Conservation (phyloP, 2,329 filamentous ascomycete species). For the Cladosporium sp. region DNA sequence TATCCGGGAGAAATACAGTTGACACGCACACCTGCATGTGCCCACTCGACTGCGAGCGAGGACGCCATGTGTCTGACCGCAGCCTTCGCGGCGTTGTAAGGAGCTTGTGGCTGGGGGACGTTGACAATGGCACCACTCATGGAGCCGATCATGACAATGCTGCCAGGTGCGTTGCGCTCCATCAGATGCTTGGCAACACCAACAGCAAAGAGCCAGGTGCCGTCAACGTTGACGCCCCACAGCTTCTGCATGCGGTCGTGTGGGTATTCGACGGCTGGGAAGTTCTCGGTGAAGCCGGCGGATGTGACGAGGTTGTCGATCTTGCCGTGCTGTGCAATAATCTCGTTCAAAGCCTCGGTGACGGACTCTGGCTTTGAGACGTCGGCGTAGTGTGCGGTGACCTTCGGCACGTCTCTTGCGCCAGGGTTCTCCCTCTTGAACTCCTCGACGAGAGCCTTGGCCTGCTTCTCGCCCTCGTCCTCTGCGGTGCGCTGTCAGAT, state of each 20-base stretch:
- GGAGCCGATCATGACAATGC: conserved; percentile 92
- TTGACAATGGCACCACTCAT: conserved; percentile 96
- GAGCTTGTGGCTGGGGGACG: conserved; percentile 87
- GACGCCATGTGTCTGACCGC: conserved; percentile 85
- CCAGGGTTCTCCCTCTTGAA: conserved; percentile 80
- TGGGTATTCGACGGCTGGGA: conserved; percentile 86
- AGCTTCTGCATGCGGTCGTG: conserved; percentile 89
- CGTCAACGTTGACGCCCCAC: conserved; percentile 91
- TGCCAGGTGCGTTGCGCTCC: conserved; percentile 73
- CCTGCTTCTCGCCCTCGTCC: conserved; percentile 79
- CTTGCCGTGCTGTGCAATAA: conserved; percentile 69
- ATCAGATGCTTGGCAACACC: conserved; percentile 86
- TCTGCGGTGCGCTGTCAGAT: conserved; percentile 50
- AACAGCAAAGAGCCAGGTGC: conserved; percentile 85
- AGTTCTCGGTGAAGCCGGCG: conserved; percentile 97
- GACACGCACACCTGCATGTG: conserved; percentile 79
- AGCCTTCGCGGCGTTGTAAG: conserved; percentile 92
- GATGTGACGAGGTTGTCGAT: conserved; percentile 93
- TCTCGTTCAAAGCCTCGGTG: conserved; percentile 67
- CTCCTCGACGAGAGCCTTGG: conserved; percentile 68
- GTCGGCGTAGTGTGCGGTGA: conserved; percentile 88
- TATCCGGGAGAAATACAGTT: conserved; percentile 96
- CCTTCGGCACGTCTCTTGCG: conserved; percentile 70
- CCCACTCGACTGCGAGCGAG: conserved; percentile 93
- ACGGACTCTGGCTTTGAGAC: conserved; percentile 81